phyloP scores from a whole-genome alignment of 139 green algal species.

The Auxenochlorella pyrenoidosa region DNA sequence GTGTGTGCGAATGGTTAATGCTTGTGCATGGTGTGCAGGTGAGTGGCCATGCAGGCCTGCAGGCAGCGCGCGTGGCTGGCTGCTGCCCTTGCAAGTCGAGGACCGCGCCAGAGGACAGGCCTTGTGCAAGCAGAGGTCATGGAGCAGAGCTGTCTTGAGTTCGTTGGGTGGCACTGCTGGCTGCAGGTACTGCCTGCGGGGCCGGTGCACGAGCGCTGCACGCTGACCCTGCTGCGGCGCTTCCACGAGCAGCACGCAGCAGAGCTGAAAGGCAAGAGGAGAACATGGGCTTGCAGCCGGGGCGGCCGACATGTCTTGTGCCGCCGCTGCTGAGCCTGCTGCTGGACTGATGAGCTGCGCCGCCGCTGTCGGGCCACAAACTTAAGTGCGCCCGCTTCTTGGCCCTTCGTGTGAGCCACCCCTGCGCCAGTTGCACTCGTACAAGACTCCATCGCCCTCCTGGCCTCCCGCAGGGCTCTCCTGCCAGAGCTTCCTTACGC shows the following conservation, averaged over 20 bases:
- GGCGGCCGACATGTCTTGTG: background rate
- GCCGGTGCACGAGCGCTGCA: conserved; percentile 49
- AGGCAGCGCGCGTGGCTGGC: no score
- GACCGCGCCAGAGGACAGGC: no score
- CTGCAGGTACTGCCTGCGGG: conserved; percentile 30
- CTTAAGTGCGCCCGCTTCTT: background rate
- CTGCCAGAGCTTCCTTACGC: no score
- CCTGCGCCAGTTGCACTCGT: no score
- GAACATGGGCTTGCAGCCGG: background rate
- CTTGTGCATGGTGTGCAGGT: background rate
- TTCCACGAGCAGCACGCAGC: background rate
- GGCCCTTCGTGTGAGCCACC: no score
- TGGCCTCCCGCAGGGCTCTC: no score
- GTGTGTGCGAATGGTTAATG: conserved; percentile 34
- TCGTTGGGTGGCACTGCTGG: background rate
- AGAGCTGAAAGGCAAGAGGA: background rate
- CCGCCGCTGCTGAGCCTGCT: background rate
- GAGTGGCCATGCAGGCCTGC: background rate
- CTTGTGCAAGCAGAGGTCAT: no score
- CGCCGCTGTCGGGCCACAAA: no score
- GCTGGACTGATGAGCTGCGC: no score
- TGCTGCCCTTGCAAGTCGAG: no score
- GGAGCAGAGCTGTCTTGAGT: no score
- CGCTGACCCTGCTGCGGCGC: conserved; percentile 42
- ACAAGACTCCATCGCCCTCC: no score